Evolutionary conservation across 2,329 filamentous ascomycete species (phyloP).

Genomic region (Claviceps sp.): DNA sequence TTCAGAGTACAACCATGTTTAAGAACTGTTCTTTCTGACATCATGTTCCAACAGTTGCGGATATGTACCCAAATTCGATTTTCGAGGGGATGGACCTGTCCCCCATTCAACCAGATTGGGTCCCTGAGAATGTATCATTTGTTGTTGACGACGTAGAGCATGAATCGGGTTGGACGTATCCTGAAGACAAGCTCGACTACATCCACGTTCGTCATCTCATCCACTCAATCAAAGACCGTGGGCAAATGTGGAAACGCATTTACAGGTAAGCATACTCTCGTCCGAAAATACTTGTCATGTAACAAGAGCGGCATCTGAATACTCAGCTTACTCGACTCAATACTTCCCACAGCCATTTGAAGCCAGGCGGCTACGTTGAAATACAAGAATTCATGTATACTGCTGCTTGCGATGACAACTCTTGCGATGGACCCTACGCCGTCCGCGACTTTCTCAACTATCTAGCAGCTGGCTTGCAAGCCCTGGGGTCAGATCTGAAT

Average conservation of each 20-base stretch:
- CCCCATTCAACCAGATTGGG: conserved; percentile 37
- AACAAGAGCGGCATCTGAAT: not conserved
- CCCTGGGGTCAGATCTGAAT: conserved; percentile 28
- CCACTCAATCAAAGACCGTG: conserved; percentile 29
- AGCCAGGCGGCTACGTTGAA: conserved; percentile 38
- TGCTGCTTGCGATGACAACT: conserved; percentile 30
- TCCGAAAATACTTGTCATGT: not conserved
- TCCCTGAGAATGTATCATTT: conserved; percentile 37
- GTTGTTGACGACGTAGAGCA: conserved; percentile 39
- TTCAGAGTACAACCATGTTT: not conserved
- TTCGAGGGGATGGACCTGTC: conserved; percentile 38
- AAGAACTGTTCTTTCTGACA: not conserved
- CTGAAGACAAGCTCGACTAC: conserved; percentile 31
- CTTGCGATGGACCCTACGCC: conserved; percentile 30
- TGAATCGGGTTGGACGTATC: conserved; percentile 34
- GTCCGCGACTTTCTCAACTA: conserved; percentile 32
- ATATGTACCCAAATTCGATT: conserved; percentile 28
- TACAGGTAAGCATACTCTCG: conserved; percentile 21
- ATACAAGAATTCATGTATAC: conserved; percentile 32
- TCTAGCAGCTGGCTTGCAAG: conserved; percentile 26
- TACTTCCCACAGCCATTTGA: conserved; percentile 27
- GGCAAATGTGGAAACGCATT: conserved; percentile 27
- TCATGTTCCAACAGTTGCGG: conserved; percentile 25
- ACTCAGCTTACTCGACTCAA: not conserved
- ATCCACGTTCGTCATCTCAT: conserved; percentile 35